Conservation (phyloP, 768 basidiomycete genomes). For the Hydnomerulius pinastri region DNA sequence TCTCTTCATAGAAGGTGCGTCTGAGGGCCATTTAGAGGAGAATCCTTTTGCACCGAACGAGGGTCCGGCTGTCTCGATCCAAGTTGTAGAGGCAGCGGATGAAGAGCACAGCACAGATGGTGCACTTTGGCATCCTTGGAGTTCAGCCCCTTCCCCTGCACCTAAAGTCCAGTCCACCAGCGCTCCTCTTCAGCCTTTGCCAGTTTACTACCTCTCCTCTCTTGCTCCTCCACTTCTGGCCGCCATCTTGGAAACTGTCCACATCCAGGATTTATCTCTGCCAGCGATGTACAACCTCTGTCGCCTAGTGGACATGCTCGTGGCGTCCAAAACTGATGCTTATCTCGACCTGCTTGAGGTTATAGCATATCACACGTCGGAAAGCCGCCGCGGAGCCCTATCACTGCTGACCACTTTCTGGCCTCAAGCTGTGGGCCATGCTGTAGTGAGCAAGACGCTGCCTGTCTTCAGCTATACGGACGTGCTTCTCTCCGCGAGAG, state of each 20-base stretch:
- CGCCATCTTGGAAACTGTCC: conserved; percentile 59
- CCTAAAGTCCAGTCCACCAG: conserved; percentile 48
- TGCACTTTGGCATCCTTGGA: conserved; percentile 32
- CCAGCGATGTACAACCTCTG: conserved; percentile 51
- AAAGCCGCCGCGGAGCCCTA: conserved; percentile 56
- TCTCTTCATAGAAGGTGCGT: neutral
- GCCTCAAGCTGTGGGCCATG: conserved; percentile 71
- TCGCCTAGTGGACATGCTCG: conserved; percentile 54
- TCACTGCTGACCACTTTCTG: conserved; percentile 60
- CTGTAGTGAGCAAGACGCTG: conserved; percentile 56
- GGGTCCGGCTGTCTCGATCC: conserved; percentile 55
- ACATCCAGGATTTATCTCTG: conserved; percentile 34
- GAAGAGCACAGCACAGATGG: conserved; percentile 3
- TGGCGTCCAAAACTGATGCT: conserved; percentile 62
- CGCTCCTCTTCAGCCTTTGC: conserved; percentile 55
- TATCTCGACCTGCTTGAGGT: conserved; percentile 74
- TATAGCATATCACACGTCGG: conserved; percentile 62
- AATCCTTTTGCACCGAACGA: conserved; percentile 10
- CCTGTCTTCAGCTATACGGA: conserved; percentile 38
- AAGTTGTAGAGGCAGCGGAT: conserved; percentile 52
- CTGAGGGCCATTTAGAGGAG: conserved; percentile 7
- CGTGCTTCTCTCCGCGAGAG: conserved; percentile 15
- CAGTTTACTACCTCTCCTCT: conserved; percentile 61
- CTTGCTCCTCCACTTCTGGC: conserved; percentile 64
- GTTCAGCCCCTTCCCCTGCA: conserved; percentile 15